Conservation (phyloP, 2,329 filamentous ascomycete species). For the Aureobasidium mangrovei region DNA sequence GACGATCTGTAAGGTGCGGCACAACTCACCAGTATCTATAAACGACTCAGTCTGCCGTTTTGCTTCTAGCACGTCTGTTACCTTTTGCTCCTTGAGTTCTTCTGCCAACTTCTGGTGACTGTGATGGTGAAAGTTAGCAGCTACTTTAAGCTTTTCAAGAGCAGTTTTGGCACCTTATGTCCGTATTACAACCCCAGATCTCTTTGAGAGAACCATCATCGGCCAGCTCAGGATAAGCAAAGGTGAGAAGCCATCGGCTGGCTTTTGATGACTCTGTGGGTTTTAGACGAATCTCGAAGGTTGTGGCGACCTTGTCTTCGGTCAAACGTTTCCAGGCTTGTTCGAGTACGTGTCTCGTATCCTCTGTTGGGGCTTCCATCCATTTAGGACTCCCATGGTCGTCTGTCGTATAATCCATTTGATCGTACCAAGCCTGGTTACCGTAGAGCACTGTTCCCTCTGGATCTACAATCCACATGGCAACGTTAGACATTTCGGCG, state of each 20-base stretch:
- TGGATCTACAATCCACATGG: slow-evolving; percentile 19
- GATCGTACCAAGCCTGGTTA: slow-evolving; percentile 10
- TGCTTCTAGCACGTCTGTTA: slow-evolving; percentile 18
- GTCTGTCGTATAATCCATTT: not conserved
- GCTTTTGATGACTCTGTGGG: not conserved
- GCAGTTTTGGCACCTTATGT: not conserved
- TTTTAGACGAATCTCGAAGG: not conserved
- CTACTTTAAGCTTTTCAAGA: not conserved
- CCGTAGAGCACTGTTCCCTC: not conserved
- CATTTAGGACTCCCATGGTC: not conserved
- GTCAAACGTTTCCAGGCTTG: slow-evolving; percentile 2
- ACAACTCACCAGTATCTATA: slow-evolving; percentile 7
- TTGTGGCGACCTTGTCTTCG: not conserved
- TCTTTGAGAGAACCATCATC: slow-evolving; percentile 7
- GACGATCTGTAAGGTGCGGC: no score
- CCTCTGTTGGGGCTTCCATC: not conserved
- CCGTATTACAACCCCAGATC: slow-evolving; percentile 12
- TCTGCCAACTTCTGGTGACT: slow-evolving; percentile 25
- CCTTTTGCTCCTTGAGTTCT: slow-evolving; percentile 17
- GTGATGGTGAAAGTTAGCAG: not conserved
- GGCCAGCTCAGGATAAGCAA: slow-evolving; percentile 17
- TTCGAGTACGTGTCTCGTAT: not conserved
- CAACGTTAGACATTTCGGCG: slow-evolving; percentile 28
- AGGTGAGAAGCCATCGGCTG: slow-evolving; percentile 5
- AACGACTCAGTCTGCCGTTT: slow-evolving; percentile 24